phyloP scores from a whole-genome alignment of 2,329 filamentous ascomycete genomes.

The Aureobasidium sp. region DNA sequence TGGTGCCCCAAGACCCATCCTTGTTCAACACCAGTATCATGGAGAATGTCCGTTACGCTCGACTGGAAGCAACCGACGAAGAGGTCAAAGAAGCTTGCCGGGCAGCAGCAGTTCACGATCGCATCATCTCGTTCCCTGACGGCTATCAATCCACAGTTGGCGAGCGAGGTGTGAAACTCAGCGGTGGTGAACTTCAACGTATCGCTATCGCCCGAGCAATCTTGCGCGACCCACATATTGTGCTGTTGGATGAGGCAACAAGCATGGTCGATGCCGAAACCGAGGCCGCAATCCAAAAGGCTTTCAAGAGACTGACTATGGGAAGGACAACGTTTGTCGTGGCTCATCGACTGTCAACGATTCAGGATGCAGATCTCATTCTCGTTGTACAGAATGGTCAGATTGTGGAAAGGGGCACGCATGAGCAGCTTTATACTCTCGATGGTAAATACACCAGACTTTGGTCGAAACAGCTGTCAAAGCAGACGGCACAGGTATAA shows the following conservation, averaged over 20 bases:
- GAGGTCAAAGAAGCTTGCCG: conserved; percentile 54
- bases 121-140: conserved; percentile 53
- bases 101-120: conserved; percentile 55
- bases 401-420: conserved; percentile 66
- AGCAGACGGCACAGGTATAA: conserved; percentile 13
- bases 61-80: conserved; percentile 50
- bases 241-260: conserved; percentile 71
- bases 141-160: conserved; percentile 68
- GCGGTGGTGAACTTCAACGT: conserved; percentile 78
- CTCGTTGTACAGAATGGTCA: conserved; percentile 64
- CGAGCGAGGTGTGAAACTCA: conserved; percentile 68
- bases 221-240: conserved; percentile 55
- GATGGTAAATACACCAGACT: conserved; percentile 25
- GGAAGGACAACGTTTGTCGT: conserved; percentile 68
- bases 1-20: conserved; percentile 56
- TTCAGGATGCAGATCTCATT: conserved; percentile 70
- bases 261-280: conserved; percentile 53
- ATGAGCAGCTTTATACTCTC: conserved; percentile 55
- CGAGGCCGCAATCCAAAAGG: conserved; percentile 47
- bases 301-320: conserved; percentile 51
- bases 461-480: conserved; percentile 24
- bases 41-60: conserved; percentile 57
- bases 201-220: conserved; percentile 68
- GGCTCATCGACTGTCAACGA: conserved; percentile 66
- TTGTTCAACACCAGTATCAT: conserved; percentile 58